Evolutionary conservation across 345 rosid species (phyloP), one percentile per base, ranked within the genome.

Genomic region (Punica granatum): DNA sequence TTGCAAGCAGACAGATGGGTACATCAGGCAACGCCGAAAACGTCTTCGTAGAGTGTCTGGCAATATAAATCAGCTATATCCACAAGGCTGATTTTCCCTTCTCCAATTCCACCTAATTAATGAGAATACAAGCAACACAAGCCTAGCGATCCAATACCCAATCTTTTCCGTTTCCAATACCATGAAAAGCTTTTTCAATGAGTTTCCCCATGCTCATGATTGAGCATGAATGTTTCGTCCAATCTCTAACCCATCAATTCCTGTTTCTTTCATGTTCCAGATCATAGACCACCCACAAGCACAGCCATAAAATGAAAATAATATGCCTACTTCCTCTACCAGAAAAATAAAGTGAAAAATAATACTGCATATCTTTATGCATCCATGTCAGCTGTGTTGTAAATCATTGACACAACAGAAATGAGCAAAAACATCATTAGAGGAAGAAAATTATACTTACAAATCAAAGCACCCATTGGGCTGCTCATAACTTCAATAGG

Each of bases 401-500:
- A n/a, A n/a, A n/a, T n/a, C n/a, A n/a, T n/a, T n/a, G n/a, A n/a
- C n/a, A n/a, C n/a, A n/a, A n/a, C n/a, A n/a, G n/a, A n/a, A n/a
- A n/a, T n/a, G n/a, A n/a, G n/a, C 41, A 37, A 37, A 37, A 37
- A 37, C 41, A 37, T 37, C 5, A 37, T 37, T 37, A 37, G 11
- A 37, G 10, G 16, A 53, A 2, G 2, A n/a, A 60, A 54, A 46
- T 6, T 13, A 12, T n/a, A 83, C 97, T 91, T 76, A 94, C 99
- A 59, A 54, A 94, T 68, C 21, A 94, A 82, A 63, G 90, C 82
- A 60, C 98, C 98, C 98, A 91, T 89, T 9, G 99, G 99, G 71
- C 99, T 92, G 85, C 76, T 83, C 84, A 89, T 67, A 68, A 94
- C 93, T 72, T 89, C 98, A 48, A 72, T 89, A 5, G 99, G 99